These are phyloP conservation scores for Myrmaecium sp. DNA, from an alignment of 2,329 filamentous ascomycete genomes.

Conservation along the genomic window DNA sequence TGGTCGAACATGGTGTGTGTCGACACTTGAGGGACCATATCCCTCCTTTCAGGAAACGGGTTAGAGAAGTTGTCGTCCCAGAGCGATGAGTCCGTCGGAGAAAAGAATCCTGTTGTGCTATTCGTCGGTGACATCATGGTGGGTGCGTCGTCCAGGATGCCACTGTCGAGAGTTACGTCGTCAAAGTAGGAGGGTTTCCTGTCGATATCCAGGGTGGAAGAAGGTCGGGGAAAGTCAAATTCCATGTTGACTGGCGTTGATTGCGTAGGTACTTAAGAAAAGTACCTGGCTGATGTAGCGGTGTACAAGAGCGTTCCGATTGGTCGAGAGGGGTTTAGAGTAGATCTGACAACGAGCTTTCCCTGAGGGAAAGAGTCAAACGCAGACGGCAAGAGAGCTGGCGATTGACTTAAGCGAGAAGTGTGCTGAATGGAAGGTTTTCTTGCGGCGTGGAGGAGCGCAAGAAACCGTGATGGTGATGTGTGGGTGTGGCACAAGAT, in stretches of 20 bases:
- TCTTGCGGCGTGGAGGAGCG: neutral
- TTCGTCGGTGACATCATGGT: conserved; percentile 33
- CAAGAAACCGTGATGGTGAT: neutral
- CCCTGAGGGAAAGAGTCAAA: neutral
- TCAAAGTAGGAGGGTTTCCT: conserved; percentile 29
- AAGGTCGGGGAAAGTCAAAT: conserved; percentile 20
- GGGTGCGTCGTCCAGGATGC: conserved; percentile 21
- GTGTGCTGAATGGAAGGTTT: neutral
- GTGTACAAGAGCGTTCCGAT: too few species aligned
- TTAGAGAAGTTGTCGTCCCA: conserved; percentile 32
- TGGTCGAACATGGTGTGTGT: conserved; percentile 32
- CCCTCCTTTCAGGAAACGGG: conserved; percentile 22
- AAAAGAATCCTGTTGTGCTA: conserved; percentile 32
- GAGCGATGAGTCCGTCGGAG: conserved; percentile 32
- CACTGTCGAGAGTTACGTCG: conserved; percentile 34
- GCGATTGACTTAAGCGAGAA: too few species aligned
- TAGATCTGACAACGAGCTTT: neutral
- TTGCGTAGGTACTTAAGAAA: conserved; percentile 14
- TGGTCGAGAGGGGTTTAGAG: conserved; percentile 15
- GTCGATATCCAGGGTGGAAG: conserved; percentile 18
- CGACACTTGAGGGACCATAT: conserved; percentile 17
- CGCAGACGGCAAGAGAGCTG: neutral
- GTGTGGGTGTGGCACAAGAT: conserved; percentile 2
- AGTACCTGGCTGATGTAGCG: conserved; percentile 25
- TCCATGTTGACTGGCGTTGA: conserved; percentile 17